These are phyloP conservation scores for Laguncularia racemosa DNA, from an alignment of 345 rosid genomes.

Conservation along the genomic window DNA sequence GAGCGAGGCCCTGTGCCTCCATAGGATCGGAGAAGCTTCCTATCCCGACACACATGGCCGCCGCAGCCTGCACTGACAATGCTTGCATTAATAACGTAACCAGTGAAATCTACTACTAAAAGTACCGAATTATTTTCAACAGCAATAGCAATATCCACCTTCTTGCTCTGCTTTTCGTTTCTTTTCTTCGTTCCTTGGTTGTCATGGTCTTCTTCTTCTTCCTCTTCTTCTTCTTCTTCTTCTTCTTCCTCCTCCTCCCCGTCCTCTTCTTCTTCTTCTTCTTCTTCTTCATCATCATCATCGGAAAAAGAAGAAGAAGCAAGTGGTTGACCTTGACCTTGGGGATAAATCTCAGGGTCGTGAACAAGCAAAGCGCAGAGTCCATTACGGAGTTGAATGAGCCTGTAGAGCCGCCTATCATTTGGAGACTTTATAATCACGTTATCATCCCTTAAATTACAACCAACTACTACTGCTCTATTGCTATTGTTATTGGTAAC, in stretches of 20 bases:
- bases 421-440: constrained; percentile 78
- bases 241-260: constrained; percentile 16
- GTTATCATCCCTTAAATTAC: constrained; percentile 32
- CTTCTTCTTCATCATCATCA: constrained; percentile 17
- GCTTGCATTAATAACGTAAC: neutral
- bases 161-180: no score
- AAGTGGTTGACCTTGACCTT: constrained; percentile 12
- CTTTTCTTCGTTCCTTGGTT: no score
- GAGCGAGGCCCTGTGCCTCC: constrained; percentile 96
- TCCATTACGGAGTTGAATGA: constrained; percentile 62
- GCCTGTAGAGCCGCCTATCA: constrained; percentile 68
- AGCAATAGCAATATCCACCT: neutral
- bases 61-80: constrained; percentile 69
- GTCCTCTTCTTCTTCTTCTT: constrained; percentile 14
- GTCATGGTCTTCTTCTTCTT: no score
- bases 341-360: constrained; percentile 83
- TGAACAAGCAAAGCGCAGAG: constrained; percentile 81
- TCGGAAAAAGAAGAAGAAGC: neutral
- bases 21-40: constrained; percentile 96
- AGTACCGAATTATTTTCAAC: neutral
- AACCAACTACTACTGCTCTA: neutral
- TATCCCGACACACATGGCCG: constrained; percentile 96
- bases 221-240: constrained; percentile 16
- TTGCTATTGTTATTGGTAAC: no score
- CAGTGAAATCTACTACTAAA: neutral